A percentile compares a stretch with the other conserved stretches of the same genome.
phyloP scores from a whole-genome alignment of 2,329 filamentous ascomycete genomes.

The Claviceps pazoutovae region DNA sequence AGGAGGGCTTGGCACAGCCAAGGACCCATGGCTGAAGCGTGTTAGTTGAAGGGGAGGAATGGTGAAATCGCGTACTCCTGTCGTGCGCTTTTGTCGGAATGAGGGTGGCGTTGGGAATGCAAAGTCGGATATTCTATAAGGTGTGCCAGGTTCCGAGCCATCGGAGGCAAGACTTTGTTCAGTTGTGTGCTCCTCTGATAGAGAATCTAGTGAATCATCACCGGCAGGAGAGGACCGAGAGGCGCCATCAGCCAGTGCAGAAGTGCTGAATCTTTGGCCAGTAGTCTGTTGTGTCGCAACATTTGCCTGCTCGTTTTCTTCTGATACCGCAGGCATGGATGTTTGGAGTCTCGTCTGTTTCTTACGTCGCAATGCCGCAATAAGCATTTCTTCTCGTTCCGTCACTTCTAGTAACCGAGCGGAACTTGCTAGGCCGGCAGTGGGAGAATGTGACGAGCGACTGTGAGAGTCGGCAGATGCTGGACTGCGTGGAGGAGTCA shows the following conservation, averaged over 20 bases:
- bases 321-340: constrained; percentile 28
- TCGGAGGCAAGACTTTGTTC: constrained; percentile 5
- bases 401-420: constrained; percentile 43
- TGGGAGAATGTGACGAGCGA: constrained; percentile 24
- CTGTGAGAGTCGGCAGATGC: constrained; percentile 36
- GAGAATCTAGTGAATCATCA: neutral
- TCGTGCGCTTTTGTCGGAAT: neutral
- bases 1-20: neutral
- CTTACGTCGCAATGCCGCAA: constrained; percentile 42
- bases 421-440: constrained; percentile 17
- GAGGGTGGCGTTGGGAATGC: constrained; percentile 22
- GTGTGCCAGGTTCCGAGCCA: constrained; percentile 11
- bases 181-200: neutral
- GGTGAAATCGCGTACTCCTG: neutral
- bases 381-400: constrained; percentile 42
- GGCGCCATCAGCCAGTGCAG: too few relatives aligned
- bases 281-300: neutral
- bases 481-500: constrained; percentile 38
- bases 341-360: constrained; percentile 40
- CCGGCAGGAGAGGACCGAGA: neutral
- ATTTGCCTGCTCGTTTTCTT: constrained; percentile 10
- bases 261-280: neutral
- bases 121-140: constrained; percentile 18
- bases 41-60: neutral
- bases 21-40: neutral